Evolutionary conservation across 495 filamentous ascomycete genomes (phyloP).

Genomic region (Glonium stellatum): DNA sequence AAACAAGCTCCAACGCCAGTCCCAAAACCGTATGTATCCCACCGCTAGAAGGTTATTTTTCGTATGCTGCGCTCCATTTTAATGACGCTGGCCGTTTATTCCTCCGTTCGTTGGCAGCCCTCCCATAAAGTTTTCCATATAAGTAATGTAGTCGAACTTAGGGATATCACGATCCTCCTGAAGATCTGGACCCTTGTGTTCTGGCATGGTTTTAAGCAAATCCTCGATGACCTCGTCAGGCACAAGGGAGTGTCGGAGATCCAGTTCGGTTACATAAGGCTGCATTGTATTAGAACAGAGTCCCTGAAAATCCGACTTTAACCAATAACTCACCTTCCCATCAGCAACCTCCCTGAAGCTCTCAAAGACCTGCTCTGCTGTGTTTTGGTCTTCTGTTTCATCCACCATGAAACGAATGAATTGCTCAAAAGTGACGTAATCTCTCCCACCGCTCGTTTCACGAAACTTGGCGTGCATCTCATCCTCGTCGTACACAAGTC

Average conservation of each 20-base stretch:
- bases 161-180: conserved; percentile 66
- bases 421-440: conserved; percentile 90
- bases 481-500: conserved; percentile 86
- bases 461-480: conserved; percentile 93
- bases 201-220: conserved; percentile 76
- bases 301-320: not conserved
- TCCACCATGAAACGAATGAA: conserved; percentile 99
- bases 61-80: not conserved
- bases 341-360: conserved; percentile 95
- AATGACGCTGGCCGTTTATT: conserved; percentile 12
- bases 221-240: conserved; percentile 94
- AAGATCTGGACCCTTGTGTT: conserved; percentile 69
- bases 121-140: conserved; percentile 73
- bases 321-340: conserved; percentile 62
- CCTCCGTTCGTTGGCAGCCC: conserved; percentile 9
- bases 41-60: too few species aligned
- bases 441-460: conserved; percentile 64
- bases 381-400: conserved; percentile 97
- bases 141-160: conserved; percentile 87
- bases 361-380: conserved; percentile 95
- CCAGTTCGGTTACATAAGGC: conserved; percentile 96
- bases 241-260: conserved; percentile 86
- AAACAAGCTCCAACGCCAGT: not conserved
- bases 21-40: not conserved
- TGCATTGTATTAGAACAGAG: conserved; percentile 20